Base-by-base conservation (phyloP, 306 rosid genomes). In the Cercis canadensis region DNA sequence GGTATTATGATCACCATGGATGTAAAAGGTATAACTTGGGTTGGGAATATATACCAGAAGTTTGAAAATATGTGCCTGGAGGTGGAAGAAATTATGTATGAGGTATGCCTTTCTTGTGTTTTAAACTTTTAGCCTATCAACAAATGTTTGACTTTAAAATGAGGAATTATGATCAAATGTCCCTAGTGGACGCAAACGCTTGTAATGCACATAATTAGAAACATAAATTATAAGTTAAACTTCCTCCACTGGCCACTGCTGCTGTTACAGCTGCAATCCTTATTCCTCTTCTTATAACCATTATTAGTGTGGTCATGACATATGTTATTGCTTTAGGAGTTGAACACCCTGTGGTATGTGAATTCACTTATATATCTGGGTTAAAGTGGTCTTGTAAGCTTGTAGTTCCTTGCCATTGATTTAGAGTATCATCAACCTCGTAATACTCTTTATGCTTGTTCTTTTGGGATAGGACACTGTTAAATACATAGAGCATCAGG, bases 1-100 rank as follows among this genome's bases (percentile, higher is more conserved):
- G 55, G 77, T 71, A 19, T 62, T 49, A 60, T 58, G 83, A 37
- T 70, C 57, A 31, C 73, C 2, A 90, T 85, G 98, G 96, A 83
- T 14, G 80, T 24, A 51, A 85, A 90, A 73, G 91, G 89, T 63
- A 83, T 90, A 77, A 77, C 88, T 45, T 90, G 95, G 97, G 85
- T 86, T 57, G 95, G 91, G 69, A 71, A 84, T 68, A 64, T 87
- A 21, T 90, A 82, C 64, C 85, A 87, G 75, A 90, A 86, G 72
- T 87, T 94, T 43, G 96, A 89, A 82, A 73, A 84, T 73, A 87
- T 89, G 90, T 88, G 86, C 85, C 71, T 90, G 69, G 98, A 94
- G 69, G 91, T 85, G 52, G 96, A 90, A 76, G 97, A 87, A 53
- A 31, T 82, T 50, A 72, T 87, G 71, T 76, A 86, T 36, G 86